Percentiles rank a stretch among this genome's conserved stretches.
phyloP scores from a whole-genome alignment of 257 asterid species.

The Solanum peruvianum region DNA sequence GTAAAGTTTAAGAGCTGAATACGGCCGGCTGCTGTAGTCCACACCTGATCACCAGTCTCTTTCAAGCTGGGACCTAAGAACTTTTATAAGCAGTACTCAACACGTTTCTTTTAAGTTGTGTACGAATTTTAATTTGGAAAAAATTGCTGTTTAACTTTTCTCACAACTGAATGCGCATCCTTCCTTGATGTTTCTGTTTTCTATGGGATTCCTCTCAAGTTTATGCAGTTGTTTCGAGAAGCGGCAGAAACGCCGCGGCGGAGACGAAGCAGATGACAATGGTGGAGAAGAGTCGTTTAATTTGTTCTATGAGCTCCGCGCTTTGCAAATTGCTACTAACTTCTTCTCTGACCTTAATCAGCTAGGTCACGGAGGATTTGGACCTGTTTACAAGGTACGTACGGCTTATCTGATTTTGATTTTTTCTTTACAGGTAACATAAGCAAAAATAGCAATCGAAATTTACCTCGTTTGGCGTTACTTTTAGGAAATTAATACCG shows the following conservation, averaged over 20 bases:
- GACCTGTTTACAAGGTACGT: conserved; percentile 68
- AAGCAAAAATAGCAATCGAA: background rate
- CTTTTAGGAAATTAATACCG: background rate
- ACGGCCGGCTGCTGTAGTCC: background rate
- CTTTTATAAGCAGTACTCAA: background rate
- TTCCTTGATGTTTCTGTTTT: conserved; percentile 1
- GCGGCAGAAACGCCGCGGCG: conserved; percentile 12
- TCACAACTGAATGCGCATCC: background rate
- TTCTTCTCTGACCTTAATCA: conserved; percentile 64
- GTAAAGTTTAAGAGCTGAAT: background rate
- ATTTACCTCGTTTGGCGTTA: background rate
- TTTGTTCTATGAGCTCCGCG: conserved; percentile 50
- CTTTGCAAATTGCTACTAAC: conserved; percentile 68
- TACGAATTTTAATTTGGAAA: background rate
- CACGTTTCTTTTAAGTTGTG: background rate
- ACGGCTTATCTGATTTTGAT: background rate
- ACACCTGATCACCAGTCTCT: background rate
- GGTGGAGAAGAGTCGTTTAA: conserved; percentile 14
- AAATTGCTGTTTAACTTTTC: background rate
- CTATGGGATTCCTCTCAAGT: conserved; percentile 38
- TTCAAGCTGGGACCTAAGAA: background rate
- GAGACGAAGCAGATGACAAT: conserved; percentile 17
- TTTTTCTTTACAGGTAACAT: background rate
- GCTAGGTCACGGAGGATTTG: conserved; percentile 88
- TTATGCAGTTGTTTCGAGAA: conserved; percentile 32